Evolutionary conservation across 2,329 filamentous ascomycete genomes (phyloP).

Genomic region (Fusarium sulawesiense): DNA sequence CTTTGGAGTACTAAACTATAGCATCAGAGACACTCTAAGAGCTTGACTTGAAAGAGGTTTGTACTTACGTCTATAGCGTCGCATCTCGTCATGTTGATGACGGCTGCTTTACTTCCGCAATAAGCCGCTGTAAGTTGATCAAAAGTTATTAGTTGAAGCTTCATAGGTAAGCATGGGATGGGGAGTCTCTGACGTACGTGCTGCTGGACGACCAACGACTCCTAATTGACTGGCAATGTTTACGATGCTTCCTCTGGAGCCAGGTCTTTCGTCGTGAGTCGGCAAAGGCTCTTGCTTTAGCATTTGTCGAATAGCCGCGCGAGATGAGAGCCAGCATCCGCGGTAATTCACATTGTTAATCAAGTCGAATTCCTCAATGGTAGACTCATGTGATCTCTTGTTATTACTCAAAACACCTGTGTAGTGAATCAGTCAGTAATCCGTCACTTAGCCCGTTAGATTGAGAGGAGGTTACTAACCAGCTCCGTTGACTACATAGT

Average conservation of each 20-base stretch:
- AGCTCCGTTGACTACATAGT: constrained; percentile 22
- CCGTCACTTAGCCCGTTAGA: no score
- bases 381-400: constrained; percentile 19
- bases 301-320: constrained; percentile 59
- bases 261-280: constrained; percentile 47
- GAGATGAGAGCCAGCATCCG: constrained; percentile 60
- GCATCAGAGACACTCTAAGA: neutral
- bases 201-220: constrained; percentile 59
- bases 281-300: constrained; percentile 56
- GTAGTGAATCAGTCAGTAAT: neutral
- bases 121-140: constrained; percentile 59
- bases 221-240: constrained; percentile 66
- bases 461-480: constrained; percentile 2
- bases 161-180: neutral
- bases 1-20: constrained; percentile 59
- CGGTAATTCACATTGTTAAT: constrained; percentile 68
- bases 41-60: neutral
- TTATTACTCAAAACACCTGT: constrained; percentile 16
- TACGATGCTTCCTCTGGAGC: constrained; percentile 57
- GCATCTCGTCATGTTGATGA: constrained; percentile 69
- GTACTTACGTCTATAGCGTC: constrained; percentile 40
- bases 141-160: neutral
- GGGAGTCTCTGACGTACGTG: constrained; percentile 35
- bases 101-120: constrained; percentile 67
- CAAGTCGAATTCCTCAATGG: constrained; percentile 56